Percentiles rank a stretch among this genome's conserved stretches.
Evolutionary conservation across 352 stramenopile species (phyloP).

Genomic region (Phytopythium litorale): DNA sequence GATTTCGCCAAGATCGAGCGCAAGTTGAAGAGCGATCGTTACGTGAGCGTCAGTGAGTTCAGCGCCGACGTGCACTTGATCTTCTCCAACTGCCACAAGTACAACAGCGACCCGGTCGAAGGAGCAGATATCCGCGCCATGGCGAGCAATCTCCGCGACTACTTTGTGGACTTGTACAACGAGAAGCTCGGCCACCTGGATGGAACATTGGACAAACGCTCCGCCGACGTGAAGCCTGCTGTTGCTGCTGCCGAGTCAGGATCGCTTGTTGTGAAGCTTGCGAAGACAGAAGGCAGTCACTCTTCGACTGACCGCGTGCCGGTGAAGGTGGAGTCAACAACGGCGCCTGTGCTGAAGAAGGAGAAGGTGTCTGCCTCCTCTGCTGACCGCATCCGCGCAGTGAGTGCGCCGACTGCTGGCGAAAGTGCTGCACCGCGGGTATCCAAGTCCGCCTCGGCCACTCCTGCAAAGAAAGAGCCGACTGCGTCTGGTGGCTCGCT

Average conservation of each 20-base stretch:
- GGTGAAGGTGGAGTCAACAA: conserved; percentile 6
- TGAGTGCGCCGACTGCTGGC: background rate
- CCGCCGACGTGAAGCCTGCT: conserved; percentile 10
- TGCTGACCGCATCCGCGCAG: background rate
- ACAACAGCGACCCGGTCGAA: conserved; percentile 85
- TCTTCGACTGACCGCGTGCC: conserved; percentile 11
- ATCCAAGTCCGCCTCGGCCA: background rate
- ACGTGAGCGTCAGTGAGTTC: conserved; percentile 74
- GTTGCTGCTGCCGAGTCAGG: background rate
- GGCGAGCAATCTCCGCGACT: conserved; percentile 74
- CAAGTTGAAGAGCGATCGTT: conserved; percentile 83
- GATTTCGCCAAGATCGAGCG: conserved; percentile 87
- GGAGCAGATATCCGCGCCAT: conserved; percentile 85
- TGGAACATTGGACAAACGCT: conserved; percentile 18
- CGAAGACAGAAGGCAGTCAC: conserved; percentile 12
- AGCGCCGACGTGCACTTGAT: conserved; percentile 84
- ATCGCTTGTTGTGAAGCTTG: conserved; percentile 9
- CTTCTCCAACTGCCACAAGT: conserved; percentile 88
- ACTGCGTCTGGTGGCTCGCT: conserved; percentile 9
- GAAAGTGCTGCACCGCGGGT: background rate
- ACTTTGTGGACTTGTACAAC: conserved; percentile 77
- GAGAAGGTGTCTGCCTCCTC: background rate
- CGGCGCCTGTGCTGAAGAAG: background rate
- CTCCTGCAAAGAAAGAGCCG: background rate
- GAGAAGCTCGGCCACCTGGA: conserved; percentile 47